Evolutionary conservation across 1,284 basidiomycete genomes (phyloP).

Genomic region (Leccinum angustisporum): DNA sequence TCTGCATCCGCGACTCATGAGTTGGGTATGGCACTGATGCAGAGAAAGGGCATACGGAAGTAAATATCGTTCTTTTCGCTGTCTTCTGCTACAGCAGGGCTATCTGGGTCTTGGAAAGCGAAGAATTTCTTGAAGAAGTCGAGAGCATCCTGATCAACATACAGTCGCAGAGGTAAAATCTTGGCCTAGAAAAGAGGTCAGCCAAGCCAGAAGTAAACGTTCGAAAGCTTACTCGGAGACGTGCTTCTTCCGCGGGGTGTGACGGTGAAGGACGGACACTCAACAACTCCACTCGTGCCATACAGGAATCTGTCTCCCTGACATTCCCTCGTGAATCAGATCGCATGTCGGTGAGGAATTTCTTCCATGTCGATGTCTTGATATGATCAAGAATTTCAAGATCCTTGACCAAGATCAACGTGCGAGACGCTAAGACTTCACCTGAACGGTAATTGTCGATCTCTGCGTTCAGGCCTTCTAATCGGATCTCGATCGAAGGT

Average conservation of each 20-base stretch:
- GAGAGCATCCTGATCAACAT: slow-evolving; percentile 97
- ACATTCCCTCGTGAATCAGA: slow-evolving; percentile 83
- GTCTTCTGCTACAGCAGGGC: slow-evolving; percentile 36
- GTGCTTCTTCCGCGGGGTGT: slow-evolving; percentile 72
- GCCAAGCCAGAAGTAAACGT: neutral
- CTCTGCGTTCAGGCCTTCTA: slow-evolving; percentile 67
- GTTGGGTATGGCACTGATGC: neutral
- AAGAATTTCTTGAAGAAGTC: slow-evolving; percentile 98
- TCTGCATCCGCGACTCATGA: slow-evolving; percentile 45
- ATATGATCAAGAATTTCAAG: slow-evolving; percentile 95
- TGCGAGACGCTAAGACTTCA: slow-evolving; percentile 61
- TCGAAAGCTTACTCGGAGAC: slow-evolving; percentile 65
- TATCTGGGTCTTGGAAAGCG: slow-evolving; percentile 74
- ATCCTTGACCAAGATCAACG: slow-evolving; percentile 65
- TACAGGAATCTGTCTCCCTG: slow-evolving; percentile 86
- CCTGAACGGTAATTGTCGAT: slow-evolving; percentile 63
- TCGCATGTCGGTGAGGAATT: slow-evolving; percentile 86
- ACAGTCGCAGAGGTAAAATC: slow-evolving; percentile 84
- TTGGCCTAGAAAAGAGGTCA: slow-evolving; percentile 59
- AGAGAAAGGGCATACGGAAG: slow-evolving; percentile 57
- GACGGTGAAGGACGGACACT: slow-evolving; percentile 70
- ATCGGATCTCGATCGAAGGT: slow-evolving; percentile 82
- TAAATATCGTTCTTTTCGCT: slow-evolving; percentile 55
- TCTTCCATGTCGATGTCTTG: slow-evolving; percentile 98
- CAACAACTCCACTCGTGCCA: slow-evolving; percentile 86